A percentile compares a stretch with the other conserved stretches of the same genome.
phyloP scores from a whole-genome alignment of 2,329 filamentous ascomycete species.

The Coniochaeta sp. region DNA sequence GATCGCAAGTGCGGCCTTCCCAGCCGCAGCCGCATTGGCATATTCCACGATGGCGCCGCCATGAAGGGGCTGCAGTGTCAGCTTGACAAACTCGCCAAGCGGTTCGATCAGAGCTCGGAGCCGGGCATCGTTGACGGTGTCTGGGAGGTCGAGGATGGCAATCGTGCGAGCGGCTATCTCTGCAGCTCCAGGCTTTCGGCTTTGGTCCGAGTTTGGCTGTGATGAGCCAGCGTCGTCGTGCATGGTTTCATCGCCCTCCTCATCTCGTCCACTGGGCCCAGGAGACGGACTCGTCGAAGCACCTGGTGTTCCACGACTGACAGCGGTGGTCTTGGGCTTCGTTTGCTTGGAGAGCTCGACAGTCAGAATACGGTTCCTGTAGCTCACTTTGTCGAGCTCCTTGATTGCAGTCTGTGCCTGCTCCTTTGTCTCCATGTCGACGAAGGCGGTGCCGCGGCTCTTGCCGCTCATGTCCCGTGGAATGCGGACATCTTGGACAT shows the following conservation, averaged over 20 bases:
- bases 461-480: constrained; percentile 60
- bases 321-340: constrained; percentile 48
- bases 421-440: constrained; percentile 66
- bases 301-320: constrained; percentile 25
- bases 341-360: constrained; percentile 53
- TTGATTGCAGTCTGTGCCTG: constrained; percentile 59
- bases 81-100: constrained; percentile 63
- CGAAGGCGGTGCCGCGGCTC: constrained; percentile 71
- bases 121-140: constrained; percentile 85
- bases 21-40: constrained; percentile 58
- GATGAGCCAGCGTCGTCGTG: constrained; percentile 14
- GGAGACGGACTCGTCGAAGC: constrained; percentile 26
- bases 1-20: constrained; percentile 58
- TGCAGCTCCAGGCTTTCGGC: constrained; percentile 21
- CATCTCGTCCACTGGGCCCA: constrained; percentile 16
- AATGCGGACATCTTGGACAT: constrained; percentile 64
- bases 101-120: constrained; percentile 66
- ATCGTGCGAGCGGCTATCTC: constrained; percentile 63
- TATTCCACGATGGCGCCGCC: constrained; percentile 85
- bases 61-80: constrained; percentile 73
- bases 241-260: constrained; percentile 32
- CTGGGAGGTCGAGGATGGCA: constrained; percentile 76
- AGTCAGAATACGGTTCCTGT: constrained; percentile 58
- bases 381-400: constrained; percentile 62
- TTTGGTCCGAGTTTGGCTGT: constrained; percentile 9